Conservation (phyloP, 306 rosid species). For the Cucurbita maxima region DNA sequence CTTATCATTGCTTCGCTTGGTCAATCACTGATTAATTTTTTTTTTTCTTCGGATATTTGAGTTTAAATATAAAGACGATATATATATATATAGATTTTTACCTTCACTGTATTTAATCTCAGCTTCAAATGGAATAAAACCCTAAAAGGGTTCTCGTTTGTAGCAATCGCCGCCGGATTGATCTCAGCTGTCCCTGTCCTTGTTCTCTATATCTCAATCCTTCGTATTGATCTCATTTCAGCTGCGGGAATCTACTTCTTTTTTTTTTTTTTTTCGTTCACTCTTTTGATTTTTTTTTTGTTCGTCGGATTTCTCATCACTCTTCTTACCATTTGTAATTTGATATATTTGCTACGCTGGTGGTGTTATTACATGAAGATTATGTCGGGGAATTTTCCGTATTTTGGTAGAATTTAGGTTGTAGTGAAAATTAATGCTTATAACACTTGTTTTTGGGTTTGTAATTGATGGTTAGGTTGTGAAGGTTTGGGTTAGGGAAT, state of each 20-base stretch:
- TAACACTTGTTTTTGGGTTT: not conserved
- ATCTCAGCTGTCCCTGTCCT: constrained; percentile 3
- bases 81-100: not conserved
- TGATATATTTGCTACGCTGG: not conserved
- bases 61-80: not conserved
- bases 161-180: constrained; percentile 12
- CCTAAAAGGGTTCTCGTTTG: constrained; percentile 12
- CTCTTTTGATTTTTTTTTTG: not conserved
- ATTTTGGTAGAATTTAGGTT: not conserved
- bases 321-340: not conserved
- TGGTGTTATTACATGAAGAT: not conserved
- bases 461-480: not conserved
- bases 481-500: constrained; percentile 8
- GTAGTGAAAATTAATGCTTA: not conserved
- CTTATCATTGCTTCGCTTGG: constrained; percentile 1
- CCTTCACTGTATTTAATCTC: constrained; percentile 6
- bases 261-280: not conserved
- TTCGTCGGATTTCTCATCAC: not conserved
- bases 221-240: constrained; percentile 6
- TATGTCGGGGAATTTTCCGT: not conserved
- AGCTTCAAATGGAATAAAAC: constrained; percentile 6
- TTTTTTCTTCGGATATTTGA: not conserved
- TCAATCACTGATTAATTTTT: not conserved
- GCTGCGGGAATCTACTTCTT: not conserved
- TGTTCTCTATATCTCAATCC: not conserved